Evolutionary conservation across 306 rosid species (phyloP), one percentile per base, ranked within the genome.

Genomic region (Prunus mongolica): DNA sequence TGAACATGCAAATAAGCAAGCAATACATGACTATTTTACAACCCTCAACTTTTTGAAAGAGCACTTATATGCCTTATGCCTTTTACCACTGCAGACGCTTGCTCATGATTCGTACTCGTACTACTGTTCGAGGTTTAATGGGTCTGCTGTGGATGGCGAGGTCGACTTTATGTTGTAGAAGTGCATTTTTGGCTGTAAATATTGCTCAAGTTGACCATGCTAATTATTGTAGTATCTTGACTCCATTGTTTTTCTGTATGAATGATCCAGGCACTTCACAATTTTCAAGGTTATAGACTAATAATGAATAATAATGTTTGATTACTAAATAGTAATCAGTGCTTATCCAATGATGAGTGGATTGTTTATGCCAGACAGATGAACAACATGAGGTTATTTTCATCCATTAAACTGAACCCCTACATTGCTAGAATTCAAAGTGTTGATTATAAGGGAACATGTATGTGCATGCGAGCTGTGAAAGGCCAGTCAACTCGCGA

Each of bases 31-130:
- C 14, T 6, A 12, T 5, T 10, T 22, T 18, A 45, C 71, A 32
- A 64, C 14, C 69, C 8, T 44, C 13, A 1, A 47, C n/a, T 60
- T 22, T 51, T 78, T 65, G 71, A 67, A 61, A 47, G 22, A 76
- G 80, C 50, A 62, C 45, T 44, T 38, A 44, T 24, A 8, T 41
- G 10, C 51, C 30, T 34, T 56, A 10, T 81, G 75, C 63, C 77
- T 16, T 38, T 74, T 52, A 69, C 75, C 38, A 81, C 45, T 85
- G 87, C 90, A 94, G 98, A 90, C 90, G 71, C 97, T 94, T 76
- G 98, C 98, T n/a, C 97, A 94, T 68, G 98, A 94, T 76, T 84
- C 96, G 0, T 84, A 87, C 81, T 56, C 93, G 1, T 74, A 78
- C 76, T 83, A 86, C 66, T 65, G 75, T 68, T 71, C 86, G 25